Percentiles rank a stretch among this genome's conserved stretches.
These are phyloP conservation scores for Torulaspora maleeae DNA, from an alignment of 805 yeast genomes.

Conservation along the genomic window DNA sequence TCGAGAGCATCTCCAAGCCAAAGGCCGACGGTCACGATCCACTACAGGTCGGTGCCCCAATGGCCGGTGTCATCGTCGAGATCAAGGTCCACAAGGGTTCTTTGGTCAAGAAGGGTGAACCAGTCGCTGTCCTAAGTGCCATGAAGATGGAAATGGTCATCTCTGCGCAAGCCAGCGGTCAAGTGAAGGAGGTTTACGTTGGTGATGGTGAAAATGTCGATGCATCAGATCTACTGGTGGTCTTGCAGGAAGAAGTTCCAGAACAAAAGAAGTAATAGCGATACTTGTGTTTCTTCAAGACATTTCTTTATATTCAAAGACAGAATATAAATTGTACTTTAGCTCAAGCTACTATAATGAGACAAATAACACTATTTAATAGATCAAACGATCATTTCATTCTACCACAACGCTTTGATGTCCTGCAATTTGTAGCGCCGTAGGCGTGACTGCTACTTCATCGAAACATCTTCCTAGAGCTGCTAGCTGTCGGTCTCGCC, in stretches of 20 bases:
- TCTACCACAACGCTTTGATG: not conserved
- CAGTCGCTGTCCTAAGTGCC: conserved; percentile 88
- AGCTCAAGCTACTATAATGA: not conserved
- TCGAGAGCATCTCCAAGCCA: conserved; percentile 80
- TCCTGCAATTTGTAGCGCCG: not conserved
- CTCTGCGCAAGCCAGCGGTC: conserved; percentile 85
- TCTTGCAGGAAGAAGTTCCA: conserved; percentile 38
- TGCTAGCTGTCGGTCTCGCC: conserved; percentile 25
- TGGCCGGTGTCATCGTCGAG: conserved; percentile 98
- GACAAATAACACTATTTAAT: not conserved
- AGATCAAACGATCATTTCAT: not conserved
- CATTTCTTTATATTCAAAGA: conserved; percentile 2
- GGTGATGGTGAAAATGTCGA: conserved; percentile 94
- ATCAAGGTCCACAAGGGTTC: conserved; percentile 84
- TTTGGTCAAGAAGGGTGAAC: conserved; percentile 93
- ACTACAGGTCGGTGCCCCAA: conserved; percentile 95
- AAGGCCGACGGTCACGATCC: conserved; percentile 87
- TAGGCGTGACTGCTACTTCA: not conserved
- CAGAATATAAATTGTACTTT: not conserved
- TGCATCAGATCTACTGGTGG: conserved; percentile 81
- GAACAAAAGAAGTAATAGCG: conserved; percentile 17
- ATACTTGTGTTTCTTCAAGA: not conserved
- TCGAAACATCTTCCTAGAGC: conserved; percentile 28
- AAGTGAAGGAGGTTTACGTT: conserved; percentile 67
- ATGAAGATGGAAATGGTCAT: conserved; percentile 99